Base-by-base conservation (phyloP, 352 stramenopile genomes). In the Pythium sukuiense region DNA sequence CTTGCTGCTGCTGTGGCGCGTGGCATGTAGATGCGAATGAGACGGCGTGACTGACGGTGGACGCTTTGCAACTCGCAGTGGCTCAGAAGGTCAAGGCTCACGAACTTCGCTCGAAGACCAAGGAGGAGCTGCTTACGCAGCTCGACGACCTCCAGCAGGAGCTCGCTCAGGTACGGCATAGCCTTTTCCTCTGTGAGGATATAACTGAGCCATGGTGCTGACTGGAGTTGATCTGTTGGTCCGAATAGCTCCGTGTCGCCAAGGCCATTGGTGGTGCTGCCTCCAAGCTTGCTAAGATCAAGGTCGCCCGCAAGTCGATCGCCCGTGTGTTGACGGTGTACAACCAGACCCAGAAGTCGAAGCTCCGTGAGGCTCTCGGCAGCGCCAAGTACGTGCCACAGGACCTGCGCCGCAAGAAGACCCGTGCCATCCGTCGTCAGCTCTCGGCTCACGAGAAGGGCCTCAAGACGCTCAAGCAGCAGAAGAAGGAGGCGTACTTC, bases 251-350 rank as follows among this genome's bases (percentile, higher is more conserved):
- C 68, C 95, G 98, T 74, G 97, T 99, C 58, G 96, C 97, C 72
- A 99, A 99, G 91, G 97, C 99, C 52, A 99, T 98, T 50, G 97
- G 97, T 67, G 98, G 98, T 61, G 97, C 98, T 37, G 96, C 97
- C 60, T 98, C 96, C 50, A 99, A 99, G 93, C 96, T 99, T 67
- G 93, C 96, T 78, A 99, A 99, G 90, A 99, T 99, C 85, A 97
- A 97, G 75, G 82, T 95, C 43, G 97, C 99, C 24, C 97, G 98
- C 85, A 99, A 99, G 82, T 97, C 91, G 65, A 99, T 99, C 76
- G 98, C 98, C 43, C 97, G 98, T 72, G 93, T 99, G 46, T 86
- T 99, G 65, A 99, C 98, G 63, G 97, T 99, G 50, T 98, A 99
- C 96, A 99, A 99, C 90, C 97, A 99, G 87, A 98, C 95, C 78